Evolutionary conservation across 129 eudicot species (phyloP).

Genomic region (Calendula officinalis): DNA sequence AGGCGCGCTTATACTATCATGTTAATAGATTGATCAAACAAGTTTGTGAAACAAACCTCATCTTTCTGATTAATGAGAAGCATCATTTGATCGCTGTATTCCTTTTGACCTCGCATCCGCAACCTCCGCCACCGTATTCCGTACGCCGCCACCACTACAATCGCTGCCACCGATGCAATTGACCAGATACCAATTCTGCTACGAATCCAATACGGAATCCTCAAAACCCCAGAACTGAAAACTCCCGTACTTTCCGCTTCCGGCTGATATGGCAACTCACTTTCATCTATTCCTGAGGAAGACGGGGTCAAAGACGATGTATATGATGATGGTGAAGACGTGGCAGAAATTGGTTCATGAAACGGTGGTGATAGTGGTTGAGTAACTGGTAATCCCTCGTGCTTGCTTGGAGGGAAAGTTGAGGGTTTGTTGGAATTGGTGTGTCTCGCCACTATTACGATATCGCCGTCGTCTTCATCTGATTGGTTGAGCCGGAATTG

Average conservation of each 20-base stretch:
- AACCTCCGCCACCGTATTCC: not conserved
- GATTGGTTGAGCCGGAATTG: slow-evolving; percentile 10
- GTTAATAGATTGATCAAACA: not conserved
- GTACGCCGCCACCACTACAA: not conserved
- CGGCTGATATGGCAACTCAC: not conserved
- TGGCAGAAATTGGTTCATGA: not conserved
- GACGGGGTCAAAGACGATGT: not conserved
- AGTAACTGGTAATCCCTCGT: slow-evolving; percentile 3
- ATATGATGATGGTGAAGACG: not conserved
- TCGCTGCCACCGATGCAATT: not conserved
- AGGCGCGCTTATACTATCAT: not conserved
- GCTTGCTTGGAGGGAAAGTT: slow-evolving; percentile 3
- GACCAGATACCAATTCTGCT: slow-evolving; percentile 7
- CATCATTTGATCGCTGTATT: not conserved
- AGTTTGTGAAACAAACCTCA: not conserved
- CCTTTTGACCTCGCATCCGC: not conserved
- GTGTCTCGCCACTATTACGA: not conserved
- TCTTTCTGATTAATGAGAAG: slow-evolving; percentile 9
- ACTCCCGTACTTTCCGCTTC: not conserved
- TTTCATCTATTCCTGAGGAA: slow-evolving; percentile 3
- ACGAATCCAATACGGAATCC: not conserved
- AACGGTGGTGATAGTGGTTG: not conserved
- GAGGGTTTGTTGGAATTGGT: not conserved
- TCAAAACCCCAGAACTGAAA: not conserved
- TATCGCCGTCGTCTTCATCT: slow-evolving; percentile 6